A percentile compares a stretch with the other conserved stretches of the same genome.
phyloP scores from a whole-genome alignment of 1,139 yeast species.

The Suhomyces coccinellae region DNA sequence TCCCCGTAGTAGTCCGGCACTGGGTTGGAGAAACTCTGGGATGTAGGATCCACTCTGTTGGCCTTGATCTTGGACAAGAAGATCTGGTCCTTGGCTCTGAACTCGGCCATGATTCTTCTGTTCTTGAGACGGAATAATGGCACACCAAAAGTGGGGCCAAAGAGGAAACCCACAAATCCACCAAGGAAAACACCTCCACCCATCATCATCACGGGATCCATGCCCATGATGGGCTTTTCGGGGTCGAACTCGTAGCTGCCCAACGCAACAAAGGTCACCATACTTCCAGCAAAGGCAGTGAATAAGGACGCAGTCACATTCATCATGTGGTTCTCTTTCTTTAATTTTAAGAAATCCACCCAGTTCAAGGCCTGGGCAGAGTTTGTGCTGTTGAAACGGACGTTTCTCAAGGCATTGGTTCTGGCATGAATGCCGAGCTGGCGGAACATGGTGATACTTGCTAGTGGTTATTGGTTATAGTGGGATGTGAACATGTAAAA shows the following conservation, averaged over 20 bases:
- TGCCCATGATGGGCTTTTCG: conserved; percentile 79
- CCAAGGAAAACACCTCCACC: conserved; percentile 65
- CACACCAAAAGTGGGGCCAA: conserved; percentile 84
- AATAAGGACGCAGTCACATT: conserved; percentile 66
- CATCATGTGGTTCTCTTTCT: conserved; percentile 72
- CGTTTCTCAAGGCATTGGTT: conserved; percentile 8
- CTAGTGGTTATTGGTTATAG: neutral
- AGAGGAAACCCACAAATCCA: conserved; percentile 75
- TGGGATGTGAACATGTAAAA: neutral
- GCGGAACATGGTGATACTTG: conserved; percentile 11
- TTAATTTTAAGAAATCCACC: conserved; percentile 75
- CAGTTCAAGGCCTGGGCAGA: conserved; percentile 47
- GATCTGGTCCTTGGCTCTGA: conserved; percentile 62
- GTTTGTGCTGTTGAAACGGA: conserved; percentile 28
- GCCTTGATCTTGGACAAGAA: conserved; percentile 72
- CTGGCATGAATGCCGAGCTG: conserved; percentile 18
- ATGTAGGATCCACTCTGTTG: conserved; percentile 91
- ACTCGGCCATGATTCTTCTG: conserved; percentile 47
- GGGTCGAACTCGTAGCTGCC: conserved; percentile 86
- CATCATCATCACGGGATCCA: conserved; percentile 81
- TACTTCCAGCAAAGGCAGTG: conserved; percentile 68
- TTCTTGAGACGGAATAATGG: conserved; percentile 59
- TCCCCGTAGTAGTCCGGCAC: conserved; percentile 98
- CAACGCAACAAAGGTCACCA: conserved; percentile 71
- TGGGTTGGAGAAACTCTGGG: conserved; percentile 89